A percentile compares a stretch with the other conserved stretches of the same genome.
Evolutionary conservation across 345 rosid species (phyloP).

Genomic region (Eutrema yunnanense): DNA sequence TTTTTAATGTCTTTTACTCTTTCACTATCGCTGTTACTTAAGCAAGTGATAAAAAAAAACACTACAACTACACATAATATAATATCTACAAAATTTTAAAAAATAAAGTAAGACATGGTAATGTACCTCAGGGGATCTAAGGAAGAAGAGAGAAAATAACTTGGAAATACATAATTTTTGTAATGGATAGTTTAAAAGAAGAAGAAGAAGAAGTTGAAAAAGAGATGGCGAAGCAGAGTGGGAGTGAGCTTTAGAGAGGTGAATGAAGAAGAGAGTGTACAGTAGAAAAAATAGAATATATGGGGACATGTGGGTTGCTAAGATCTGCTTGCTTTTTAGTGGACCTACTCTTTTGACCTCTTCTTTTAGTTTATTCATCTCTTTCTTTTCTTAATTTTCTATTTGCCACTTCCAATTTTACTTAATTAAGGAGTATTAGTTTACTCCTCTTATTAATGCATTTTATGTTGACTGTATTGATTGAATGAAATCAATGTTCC

Average conservation of each 20-base stretch:
- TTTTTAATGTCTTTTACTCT: background rate
- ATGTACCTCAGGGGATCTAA: constrained; percentile 25
- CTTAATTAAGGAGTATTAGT: background rate
- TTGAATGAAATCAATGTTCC: constrained; percentile 16
- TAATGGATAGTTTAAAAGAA: constrained; percentile 1
- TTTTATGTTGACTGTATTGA: constrained; percentile 17
- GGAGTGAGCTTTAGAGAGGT: constrained; percentile 13
- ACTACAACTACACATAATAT: constrained; percentile 21
- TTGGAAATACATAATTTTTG: background rate
- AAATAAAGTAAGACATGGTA: background rate
- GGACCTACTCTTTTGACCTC: constrained; percentile 31
- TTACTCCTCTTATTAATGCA: background rate
- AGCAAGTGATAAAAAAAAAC: constrained; percentile 20
- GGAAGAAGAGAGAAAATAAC: background rate
- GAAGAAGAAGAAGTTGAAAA: constrained; percentile 10
- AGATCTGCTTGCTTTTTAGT: constrained; percentile 24
- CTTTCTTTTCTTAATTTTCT: background rate
- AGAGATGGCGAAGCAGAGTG: constrained; percentile 20
- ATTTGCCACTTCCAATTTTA: constrained; percentile 5
- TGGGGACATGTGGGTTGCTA: constrained; percentile 29
- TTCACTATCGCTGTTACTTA: constrained; percentile 21
- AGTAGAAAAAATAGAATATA: constrained; percentile 31
- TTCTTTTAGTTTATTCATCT: constrained; percentile 15
- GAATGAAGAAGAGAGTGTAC: constrained; percentile 31
- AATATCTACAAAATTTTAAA: background rate